Evolutionary conservation across 208 protist genomes (phyloP).

Genomic region (Wallacemonas sp.): DNA sequence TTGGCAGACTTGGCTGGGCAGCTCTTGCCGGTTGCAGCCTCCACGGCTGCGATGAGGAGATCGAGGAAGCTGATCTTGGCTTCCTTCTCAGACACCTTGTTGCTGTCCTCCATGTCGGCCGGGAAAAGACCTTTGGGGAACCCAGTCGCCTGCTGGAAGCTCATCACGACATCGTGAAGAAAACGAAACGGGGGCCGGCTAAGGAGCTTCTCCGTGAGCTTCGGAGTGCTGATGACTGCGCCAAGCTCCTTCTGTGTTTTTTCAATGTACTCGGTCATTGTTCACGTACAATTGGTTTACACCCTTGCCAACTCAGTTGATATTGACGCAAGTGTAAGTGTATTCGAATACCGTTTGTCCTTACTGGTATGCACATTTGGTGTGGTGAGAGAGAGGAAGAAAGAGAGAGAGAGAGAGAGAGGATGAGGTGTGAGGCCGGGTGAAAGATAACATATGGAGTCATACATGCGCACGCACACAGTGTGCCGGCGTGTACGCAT

Average conservation of each 20-base stretch:
- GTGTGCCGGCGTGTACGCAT: no score
- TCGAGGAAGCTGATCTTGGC: constrained; percentile 79
- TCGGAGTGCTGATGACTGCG: constrained; percentile 71
- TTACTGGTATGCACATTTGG: no score
- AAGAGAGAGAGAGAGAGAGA: no score
- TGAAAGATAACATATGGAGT: no score
- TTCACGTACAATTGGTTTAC: not conserved
- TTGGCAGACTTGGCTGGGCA: constrained; percentile 67
- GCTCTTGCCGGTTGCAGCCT: constrained; percentile 71
- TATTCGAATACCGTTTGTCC: no score
- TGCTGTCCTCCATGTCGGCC: constrained; percentile 69
- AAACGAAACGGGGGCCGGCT: constrained; percentile 88
- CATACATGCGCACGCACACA: no score
- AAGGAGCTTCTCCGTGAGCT: constrained; percentile 91
- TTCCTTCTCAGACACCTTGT: constrained; percentile 83
- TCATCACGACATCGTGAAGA: constrained; percentile 86
- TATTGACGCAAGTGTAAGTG: not conserved
- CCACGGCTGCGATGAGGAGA: constrained; percentile 74
- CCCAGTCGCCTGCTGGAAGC: constrained; percentile 54
- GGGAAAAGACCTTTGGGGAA: constrained; percentile 76
- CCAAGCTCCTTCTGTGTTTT: constrained; percentile 82
- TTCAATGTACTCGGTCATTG: constrained; percentile 59
- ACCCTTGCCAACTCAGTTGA: no score
- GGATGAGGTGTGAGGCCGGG: no score
- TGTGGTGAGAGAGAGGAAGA: no score